A percentile compares a stretch with the other conserved stretches of the same genome.
These are phyloP conservation scores for Cyclostephanos invisitatus DNA, from an alignment of 108 stramenopile genomes.

Conservation along the genomic window DNA sequence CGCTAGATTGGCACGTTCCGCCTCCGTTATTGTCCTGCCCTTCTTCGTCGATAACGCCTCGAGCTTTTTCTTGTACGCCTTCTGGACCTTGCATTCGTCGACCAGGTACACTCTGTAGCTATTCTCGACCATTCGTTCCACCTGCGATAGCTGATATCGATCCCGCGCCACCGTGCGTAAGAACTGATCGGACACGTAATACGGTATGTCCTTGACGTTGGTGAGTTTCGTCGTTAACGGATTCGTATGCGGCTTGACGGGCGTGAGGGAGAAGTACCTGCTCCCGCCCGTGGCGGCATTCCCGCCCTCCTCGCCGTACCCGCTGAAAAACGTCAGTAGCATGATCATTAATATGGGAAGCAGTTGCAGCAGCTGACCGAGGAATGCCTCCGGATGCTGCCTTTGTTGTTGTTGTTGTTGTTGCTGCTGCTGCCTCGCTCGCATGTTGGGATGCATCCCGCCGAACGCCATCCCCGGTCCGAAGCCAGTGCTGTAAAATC, in stretches of 20 bases:
- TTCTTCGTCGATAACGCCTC: constrained; percentile 41
- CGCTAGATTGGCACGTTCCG: constrained; percentile 49
- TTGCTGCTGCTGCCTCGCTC: constrained; percentile 46
- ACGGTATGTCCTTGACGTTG: constrained; percentile 85
- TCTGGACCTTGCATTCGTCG: constrained; percentile 82
- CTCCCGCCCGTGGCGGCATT: constrained; percentile 54
- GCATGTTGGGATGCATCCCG: constrained; percentile 54
- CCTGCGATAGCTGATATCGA: constrained; percentile 86
- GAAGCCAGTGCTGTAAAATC: constrained; percentile 55
- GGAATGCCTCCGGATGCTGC: constrained; percentile 32
- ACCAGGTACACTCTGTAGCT: constrained; percentile 76
- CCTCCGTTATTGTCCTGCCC: constrained; percentile 46
- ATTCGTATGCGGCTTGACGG: constrained; percentile 66
- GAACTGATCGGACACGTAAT: constrained; percentile 84
- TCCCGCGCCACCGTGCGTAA: constrained; percentile 76
- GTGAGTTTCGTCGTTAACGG: constrained; percentile 70
- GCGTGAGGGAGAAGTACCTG: constrained; percentile 81
- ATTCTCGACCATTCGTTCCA: constrained; percentile 86
- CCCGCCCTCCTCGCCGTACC: constrained; percentile 25
- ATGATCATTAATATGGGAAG: constrained; percentile 79
- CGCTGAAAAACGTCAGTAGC: constrained; percentile 68
- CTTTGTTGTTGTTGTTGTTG: constrained; percentile 43
- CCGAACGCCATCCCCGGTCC: constrained; percentile 54
- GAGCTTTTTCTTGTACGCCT: constrained; percentile 62
- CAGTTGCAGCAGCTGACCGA: constrained; percentile 56